These are phyloP conservation scores for Raddia guianensis DNA, from an alignment of 176 grass and related monocot species.

Conservation along the genomic window DNA sequence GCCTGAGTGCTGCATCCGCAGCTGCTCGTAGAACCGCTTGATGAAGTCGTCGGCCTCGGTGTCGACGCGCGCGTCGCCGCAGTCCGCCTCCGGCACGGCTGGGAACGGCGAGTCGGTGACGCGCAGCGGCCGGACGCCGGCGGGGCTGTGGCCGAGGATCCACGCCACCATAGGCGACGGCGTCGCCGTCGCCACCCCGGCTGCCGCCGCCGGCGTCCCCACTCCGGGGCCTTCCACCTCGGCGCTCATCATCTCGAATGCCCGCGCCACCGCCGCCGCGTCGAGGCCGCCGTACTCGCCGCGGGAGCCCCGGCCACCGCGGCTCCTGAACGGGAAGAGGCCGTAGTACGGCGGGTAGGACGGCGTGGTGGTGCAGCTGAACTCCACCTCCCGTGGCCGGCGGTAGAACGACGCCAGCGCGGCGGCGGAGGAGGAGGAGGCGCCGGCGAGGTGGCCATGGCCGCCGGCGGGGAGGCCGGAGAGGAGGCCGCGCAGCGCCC, in stretches of 20 bases:
- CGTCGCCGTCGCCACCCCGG: conserved; percentile 30
- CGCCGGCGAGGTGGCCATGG: neutral
- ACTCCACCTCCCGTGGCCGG: conserved; percentile 68
- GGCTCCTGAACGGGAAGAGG: conserved; percentile 47
- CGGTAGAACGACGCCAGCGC: conserved; percentile 54
- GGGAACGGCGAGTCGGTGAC: conserved; percentile 94
- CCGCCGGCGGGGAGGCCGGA: conserved; percentile 28
- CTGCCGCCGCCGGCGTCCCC: conserved; percentile 11
- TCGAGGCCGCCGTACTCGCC: conserved; percentile 45
- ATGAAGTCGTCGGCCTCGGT: conserved; percentile 87
- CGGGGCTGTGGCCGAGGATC: conserved; percentile 68
- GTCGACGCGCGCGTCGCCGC: conserved; percentile 57
- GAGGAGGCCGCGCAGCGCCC: conserved; percentile 54
- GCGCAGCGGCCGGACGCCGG: conserved; percentile 63
- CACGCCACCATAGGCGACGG: conserved; percentile 70
- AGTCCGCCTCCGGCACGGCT: conserved; percentile 52
- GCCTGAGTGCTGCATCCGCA: conserved; percentile 64
- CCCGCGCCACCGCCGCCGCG: conserved; percentile 64
- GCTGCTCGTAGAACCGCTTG: conserved; percentile 82
- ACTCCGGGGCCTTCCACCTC: conserved; percentile 45
- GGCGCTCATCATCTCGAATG: conserved; percentile 76
- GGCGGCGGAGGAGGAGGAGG: conserved; percentile 31
- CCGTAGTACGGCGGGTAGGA: conserved; percentile 43
- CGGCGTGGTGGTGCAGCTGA: conserved; percentile 95
- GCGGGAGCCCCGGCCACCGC: neutral